These are phyloP conservation scores for Phyllosticta capitalensis DNA, from an alignment of 2,329 filamentous ascomycete species.

Conservation along the genomic window DNA sequence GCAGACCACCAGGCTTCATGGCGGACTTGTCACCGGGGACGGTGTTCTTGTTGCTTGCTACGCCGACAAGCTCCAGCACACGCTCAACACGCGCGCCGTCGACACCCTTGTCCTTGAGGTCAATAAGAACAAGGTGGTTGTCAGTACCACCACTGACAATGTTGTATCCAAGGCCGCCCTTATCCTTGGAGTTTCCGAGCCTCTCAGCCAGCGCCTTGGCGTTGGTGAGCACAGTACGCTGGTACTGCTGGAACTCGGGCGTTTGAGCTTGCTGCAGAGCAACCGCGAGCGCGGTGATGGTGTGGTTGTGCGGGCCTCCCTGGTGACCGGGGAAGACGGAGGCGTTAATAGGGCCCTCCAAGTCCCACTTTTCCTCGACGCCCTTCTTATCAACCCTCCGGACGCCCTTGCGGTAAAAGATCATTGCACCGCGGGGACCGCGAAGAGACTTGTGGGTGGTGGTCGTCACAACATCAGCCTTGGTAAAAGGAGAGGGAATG, in stretches of 20 bases:
- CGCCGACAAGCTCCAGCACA: conserved; percentile 95
- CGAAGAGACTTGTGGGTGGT: conserved; percentile 99
- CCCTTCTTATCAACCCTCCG: conserved; percentile 83
- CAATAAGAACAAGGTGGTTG: conserved; percentile 93
- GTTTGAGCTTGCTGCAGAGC: conserved; percentile 88
- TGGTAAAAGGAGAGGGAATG: conserved; percentile 82
- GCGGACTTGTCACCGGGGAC: conserved; percentile 97
- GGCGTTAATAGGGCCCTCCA: conserved; percentile 95
- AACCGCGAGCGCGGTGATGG: conserved; percentile 91
- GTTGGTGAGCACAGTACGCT: conserved; percentile 84
- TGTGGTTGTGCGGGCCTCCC: conserved; percentile 98
- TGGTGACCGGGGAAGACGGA: conserved; percentile 99
- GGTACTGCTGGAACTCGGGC: conserved; percentile 88
- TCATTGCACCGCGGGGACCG: conserved; percentile 97
- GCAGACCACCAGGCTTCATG: conserved; percentile 85
- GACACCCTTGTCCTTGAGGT: conserved; percentile 76
- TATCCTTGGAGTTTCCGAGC: conserved; percentile 60
- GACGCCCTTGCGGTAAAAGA: conserved; percentile 98
- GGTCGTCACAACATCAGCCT: conserved; percentile 95
- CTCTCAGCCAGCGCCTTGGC: conserved; percentile 78
- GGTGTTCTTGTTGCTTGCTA: conserved; percentile 99
- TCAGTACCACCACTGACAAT: conserved; percentile 93
- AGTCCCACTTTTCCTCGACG: conserved; percentile 86
- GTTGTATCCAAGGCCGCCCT: conserved; percentile 71
- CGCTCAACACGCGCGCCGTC: conserved; percentile 94